Percentiles rank a stretch among this genome's conserved stretches.
phyloP scores from a whole-genome alignment of 2,329 filamentous ascomycete genomes.

The Cercospora janseana region DNA sequence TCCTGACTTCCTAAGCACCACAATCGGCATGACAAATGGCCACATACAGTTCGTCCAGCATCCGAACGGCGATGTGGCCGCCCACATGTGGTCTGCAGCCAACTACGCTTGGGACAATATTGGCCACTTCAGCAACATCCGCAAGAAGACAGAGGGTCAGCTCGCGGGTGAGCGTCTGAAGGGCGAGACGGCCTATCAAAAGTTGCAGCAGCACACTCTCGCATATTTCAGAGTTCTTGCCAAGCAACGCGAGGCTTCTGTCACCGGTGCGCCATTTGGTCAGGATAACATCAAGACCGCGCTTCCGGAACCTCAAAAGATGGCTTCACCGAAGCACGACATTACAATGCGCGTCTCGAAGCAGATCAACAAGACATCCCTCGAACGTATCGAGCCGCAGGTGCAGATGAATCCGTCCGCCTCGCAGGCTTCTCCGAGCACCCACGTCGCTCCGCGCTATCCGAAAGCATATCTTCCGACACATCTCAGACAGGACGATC shows the following conservation, averaged over 20 bases:
- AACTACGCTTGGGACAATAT: slow-evolving; percentile 48
- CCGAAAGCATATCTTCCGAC: not conserved
- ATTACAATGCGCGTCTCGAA: slow-evolving; percentile 1
- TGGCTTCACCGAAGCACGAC: slow-evolving; percentile 6
- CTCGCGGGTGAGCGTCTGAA: slow-evolving; percentile 44
- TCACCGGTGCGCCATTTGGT: slow-evolving; percentile 34
- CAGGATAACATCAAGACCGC: slow-evolving; percentile 34
- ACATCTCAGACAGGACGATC: not conserved
- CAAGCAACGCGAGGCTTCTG: slow-evolving; percentile 40
- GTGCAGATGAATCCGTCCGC: not conserved
- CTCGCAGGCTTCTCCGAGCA: not conserved
- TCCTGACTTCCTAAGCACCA: slow-evolving; percentile 40
- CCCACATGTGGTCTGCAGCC: slow-evolving; percentile 46
- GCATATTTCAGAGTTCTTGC: slow-evolving; percentile 46
- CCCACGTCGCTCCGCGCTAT: not conserved
- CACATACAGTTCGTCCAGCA: slow-evolving; percentile 49
- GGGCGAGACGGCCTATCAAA: slow-evolving; percentile 37
- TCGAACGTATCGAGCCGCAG: not conserved
- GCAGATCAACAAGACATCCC: not conserved
- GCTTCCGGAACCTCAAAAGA: slow-evolving; percentile 27
- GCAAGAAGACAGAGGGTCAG: slow-evolving; percentile 46
- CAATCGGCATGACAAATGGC: slow-evolving; percentile 39
- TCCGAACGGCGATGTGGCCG: slow-evolving; percentile 49
- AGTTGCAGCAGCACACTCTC: slow-evolving; percentile 40
- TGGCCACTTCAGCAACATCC: slow-evolving; percentile 44